phyloP scores from a whole-genome alignment of 805 yeast species.

The Sungouiella thailandica region DNA sequence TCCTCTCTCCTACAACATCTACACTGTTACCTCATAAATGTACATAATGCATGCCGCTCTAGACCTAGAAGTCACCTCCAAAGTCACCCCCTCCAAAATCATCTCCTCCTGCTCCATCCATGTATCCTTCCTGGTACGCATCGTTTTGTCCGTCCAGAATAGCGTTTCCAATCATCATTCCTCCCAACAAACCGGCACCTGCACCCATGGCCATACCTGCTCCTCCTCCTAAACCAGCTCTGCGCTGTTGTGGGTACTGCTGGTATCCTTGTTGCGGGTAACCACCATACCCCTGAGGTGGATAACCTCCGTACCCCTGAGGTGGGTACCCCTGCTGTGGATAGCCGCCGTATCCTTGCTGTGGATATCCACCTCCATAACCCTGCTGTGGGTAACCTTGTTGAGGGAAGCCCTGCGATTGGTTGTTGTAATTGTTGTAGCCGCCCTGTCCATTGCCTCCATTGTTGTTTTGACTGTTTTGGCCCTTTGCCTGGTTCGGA shows the following conservation, averaged over 20 bases:
- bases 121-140: conserved; percentile 23
- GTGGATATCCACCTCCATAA: conserved; percentile 15
- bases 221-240: conserved; percentile 30
- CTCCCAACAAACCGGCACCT: conserved; percentile 58
- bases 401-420: background rate
- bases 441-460: conserved; percentile 11
- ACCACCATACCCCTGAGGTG: conserved; percentile 28
- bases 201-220: conserved; percentile 41
- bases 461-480: conserved; percentile 4
- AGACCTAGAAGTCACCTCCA: conserved; percentile 9
- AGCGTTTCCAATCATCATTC: conserved; percentile 46
- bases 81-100: conserved; percentile 9
- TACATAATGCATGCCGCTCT: no score
- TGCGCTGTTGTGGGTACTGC: conserved; percentile 11
- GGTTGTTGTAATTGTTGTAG: conserved; percentile 9
- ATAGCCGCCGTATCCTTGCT: conserved; percentile 26
- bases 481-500: conserved; percentile 13
- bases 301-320: conserved; percentile 15
- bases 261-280: conserved; percentile 23
- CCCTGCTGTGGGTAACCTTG: conserved; percentile 21
- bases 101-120: conserved; percentile 31
- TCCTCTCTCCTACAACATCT: no score
- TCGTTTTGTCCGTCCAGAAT: conserved; percentile 26
- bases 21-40: no score
- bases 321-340: conserved; percentile 20